Conservation (phyloP, 257 asterid species). For the Lantana camara region DNA sequence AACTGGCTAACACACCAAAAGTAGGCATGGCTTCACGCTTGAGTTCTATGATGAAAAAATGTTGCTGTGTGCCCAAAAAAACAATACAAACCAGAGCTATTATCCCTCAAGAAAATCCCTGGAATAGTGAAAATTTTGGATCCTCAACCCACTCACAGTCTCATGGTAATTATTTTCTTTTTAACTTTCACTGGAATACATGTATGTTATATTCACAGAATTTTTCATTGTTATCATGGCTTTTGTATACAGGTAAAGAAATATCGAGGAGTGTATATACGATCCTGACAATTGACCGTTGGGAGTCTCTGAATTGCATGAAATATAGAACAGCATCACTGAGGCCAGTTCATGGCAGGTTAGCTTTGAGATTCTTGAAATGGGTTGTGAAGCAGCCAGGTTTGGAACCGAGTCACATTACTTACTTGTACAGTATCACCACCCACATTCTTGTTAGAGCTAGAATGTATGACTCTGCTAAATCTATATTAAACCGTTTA, state of each 20-base stretch:
- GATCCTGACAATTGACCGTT: conserved; percentile 77
- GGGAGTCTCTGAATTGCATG: conserved; percentile 92
- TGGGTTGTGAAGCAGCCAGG: conserved; percentile 86
- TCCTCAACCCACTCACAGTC: conserved; percentile 27
- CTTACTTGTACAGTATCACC: conserved; percentile 75
- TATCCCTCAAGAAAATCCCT: conserved; percentile 27
- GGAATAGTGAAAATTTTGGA: conserved; percentile 23
- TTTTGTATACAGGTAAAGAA: conserved; percentile 49
- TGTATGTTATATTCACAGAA: not conserved
- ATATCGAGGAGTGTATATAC: conserved; percentile 59
- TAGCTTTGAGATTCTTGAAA: conserved; percentile 82
- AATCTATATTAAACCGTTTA: conserved; percentile 51
- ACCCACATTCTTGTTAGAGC: conserved; percentile 83
- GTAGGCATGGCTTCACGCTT: conserved; percentile 38
- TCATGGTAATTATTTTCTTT: conserved; percentile 38
- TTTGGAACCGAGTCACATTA: conserved; percentile 60
- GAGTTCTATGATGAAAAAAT: conserved; percentile 27
- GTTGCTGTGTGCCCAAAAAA: conserved; percentile 16
- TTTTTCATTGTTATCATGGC: not conserved
- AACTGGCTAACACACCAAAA: not conserved
- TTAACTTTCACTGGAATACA: not conserved
- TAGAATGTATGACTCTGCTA: conserved; percentile 74
- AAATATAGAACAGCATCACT: conserved; percentile 59
- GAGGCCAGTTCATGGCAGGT: conserved; percentile 81
- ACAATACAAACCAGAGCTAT: conserved; percentile 31